Base-by-base conservation (phyloP, 257 asterid genomes). In the Buddleja alternifolia region DNA sequence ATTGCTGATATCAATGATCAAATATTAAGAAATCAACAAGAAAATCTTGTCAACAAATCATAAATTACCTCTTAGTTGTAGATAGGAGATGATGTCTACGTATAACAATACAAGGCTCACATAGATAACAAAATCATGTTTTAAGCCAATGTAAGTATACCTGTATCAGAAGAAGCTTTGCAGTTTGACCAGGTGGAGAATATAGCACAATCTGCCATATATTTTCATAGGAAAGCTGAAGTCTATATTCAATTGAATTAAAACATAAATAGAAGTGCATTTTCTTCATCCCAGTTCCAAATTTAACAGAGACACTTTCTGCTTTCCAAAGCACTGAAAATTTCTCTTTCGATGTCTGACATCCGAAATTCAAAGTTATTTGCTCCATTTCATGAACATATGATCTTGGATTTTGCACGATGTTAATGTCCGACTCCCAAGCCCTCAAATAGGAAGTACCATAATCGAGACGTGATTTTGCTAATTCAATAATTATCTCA, bases 171-270 rank as follows among this genome's bases (percentile, higher is more conserved):
- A 93, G 87, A 69, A 72, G 34, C 70, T 74, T 82, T 15, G 56
- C 53, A 15, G 54, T 47, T 65, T 34, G 82, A 67, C 68, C 62
- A 60, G 9, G 55, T 34, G 86, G 61, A 61, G 57, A 39, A 71
- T 73, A 83, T 4, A 87, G 73, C 73, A 84, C 86, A 12, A 88
- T 76, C 81, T 88, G 83, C 96, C 97, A 84, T 61, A 93, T 75
- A 77, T 78, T 88, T 62, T 88, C 94, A 70, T 77, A 67, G 7
- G 84, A 84, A 23, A 93, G 92, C 77, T 93, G 94, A 66, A 93
- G 96, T 83, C 74, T 86, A 77, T 88, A 88, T 2, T 83, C 79
- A 32, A 32, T 58, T 5, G 76, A 73, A 45, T 23, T 48, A 51
- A 44, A 34, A 51, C 52, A 12, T 37, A 90, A 75, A 20, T 60